A percentile compares a stretch with the other conserved stretches of the same genome.
Evolutionary conservation across 1,284 basidiomycete genomes (phyloP).

Genomic region (Rugosomyces carneus): DNA sequence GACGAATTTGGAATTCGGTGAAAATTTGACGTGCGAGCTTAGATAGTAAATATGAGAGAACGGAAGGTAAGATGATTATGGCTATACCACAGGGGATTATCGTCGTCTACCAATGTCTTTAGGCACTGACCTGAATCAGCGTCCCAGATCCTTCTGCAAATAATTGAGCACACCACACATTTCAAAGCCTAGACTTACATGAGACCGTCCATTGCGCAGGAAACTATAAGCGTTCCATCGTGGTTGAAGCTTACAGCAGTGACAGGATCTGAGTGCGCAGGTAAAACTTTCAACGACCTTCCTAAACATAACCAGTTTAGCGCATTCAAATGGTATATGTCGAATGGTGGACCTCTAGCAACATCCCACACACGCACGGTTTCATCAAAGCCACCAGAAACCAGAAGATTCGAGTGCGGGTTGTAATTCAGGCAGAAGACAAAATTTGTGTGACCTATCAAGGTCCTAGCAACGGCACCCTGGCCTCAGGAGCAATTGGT

Average conservation of each 20-base stretch:
- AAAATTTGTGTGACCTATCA: slow-evolving; percentile 87
- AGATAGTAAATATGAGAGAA: background rate
- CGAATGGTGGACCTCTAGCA: slow-evolving; percentile 57
- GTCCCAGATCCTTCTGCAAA: slow-evolving; percentile 88
- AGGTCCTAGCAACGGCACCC: slow-evolving; percentile 53
- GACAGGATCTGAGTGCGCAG: slow-evolving; percentile 96
- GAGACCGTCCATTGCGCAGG: slow-evolving; percentile 92
- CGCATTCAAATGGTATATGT: background rate
- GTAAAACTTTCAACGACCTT: slow-evolving; percentile 72
- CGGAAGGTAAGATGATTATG: background rate
- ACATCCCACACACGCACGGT: slow-evolving; percentile 95
- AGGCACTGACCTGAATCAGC: slow-evolving; percentile 94
- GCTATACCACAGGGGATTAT: slow-evolving; percentile 82
- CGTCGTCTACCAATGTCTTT: slow-evolving; percentile 94
- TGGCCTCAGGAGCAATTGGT: slow-evolving; percentile 23
- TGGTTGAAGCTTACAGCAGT: slow-evolving; percentile 90
- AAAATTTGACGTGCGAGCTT: slow-evolving; percentile 83
- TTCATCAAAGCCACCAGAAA: slow-evolving; percentile 93
- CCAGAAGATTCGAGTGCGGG: slow-evolving; percentile 82
- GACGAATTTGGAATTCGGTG: slow-evolving; percentile 87
- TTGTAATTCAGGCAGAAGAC: slow-evolving; percentile 93
- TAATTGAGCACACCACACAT: slow-evolving; percentile 6
- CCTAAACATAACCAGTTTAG: background rate
- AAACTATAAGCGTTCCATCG: slow-evolving; percentile 92
- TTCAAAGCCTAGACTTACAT: slow-evolving; percentile 56